Evolutionary conservation across 352 stramenopile genomes (phyloP).

Genomic region (Ophiocytium majus): DNA sequence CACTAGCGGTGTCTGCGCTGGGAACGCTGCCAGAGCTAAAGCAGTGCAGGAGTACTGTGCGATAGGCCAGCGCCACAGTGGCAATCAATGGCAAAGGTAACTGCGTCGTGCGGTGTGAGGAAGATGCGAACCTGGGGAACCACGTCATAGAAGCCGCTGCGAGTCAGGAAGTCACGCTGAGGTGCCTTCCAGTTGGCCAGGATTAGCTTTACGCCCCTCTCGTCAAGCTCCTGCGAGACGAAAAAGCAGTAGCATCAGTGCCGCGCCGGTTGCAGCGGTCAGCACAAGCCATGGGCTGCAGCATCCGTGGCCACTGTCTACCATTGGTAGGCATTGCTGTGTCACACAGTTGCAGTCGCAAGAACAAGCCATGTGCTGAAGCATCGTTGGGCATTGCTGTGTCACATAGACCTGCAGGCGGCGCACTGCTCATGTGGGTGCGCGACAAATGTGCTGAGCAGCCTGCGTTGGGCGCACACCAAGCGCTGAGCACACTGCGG

Average conservation of each 20-base stretch:
- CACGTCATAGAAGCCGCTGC: slow-evolving; percentile 48
- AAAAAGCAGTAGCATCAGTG: too few relatives aligned
- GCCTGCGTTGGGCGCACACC: too few relatives aligned
- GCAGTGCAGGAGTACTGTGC: too few relatives aligned
- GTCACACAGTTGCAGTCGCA: background rate
- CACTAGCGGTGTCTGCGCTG: too few relatives aligned
- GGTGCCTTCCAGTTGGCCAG: slow-evolving; percentile 57
- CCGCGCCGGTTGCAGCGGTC: background rate
- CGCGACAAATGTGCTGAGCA: too few relatives aligned
- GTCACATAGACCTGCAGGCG: too few relatives aligned
- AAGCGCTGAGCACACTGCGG: too few relatives aligned
- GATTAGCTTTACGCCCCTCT: slow-evolving; percentile 47
- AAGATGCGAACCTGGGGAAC: slow-evolving; percentile 34
- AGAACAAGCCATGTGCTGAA: too few relatives aligned
- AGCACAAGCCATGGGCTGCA: slow-evolving; percentile 1
- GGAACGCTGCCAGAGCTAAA: too few relatives aligned
- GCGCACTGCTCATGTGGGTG: slow-evolving; percentile 21
- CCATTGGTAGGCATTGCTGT: slow-evolving; percentile 3
- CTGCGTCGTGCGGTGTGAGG: slow-evolving; percentile 39
- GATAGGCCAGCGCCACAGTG: too few relatives aligned
- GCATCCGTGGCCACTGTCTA: slow-evolving; percentile 17
- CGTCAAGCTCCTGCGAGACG: slow-evolving; percentile 41
- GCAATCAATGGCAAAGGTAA: too few relatives aligned
- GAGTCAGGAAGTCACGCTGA: slow-evolving; percentile 41
- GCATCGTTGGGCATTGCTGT: too few relatives aligned